Percentiles rank a stretch among this genome's conserved stretches.
Evolutionary conservation across 805 yeast species (phyloP).

Genomic region (Metschnikowia henanensis): DNA sequence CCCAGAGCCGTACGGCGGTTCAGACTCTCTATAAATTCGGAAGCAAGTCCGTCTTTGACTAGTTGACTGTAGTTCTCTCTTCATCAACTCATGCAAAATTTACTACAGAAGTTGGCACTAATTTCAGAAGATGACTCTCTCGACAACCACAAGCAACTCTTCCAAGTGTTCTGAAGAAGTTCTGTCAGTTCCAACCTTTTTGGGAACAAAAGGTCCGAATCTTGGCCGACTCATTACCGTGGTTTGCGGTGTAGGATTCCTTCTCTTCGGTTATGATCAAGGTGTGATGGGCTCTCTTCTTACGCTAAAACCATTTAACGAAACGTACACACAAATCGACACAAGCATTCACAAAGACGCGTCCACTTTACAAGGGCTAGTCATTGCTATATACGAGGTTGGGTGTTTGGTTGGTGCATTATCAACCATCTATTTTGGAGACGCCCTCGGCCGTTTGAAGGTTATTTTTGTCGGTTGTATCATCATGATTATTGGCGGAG

Average conservation of each 20-base stretch:
- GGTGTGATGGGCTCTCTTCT: conserved; percentile 39
- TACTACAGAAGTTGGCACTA: too few species aligned
- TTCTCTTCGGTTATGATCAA: conserved; percentile 43
- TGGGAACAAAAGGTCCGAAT: conserved; percentile 11
- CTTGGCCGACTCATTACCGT: conserved; percentile 15
- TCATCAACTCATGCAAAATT: neutral
- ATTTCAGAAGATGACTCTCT: neutral
- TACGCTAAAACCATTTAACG: conserved; percentile 20
- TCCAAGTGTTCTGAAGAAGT: conserved; percentile 1
- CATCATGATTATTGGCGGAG: conserved; percentile 25
- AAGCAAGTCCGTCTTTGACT: neutral
- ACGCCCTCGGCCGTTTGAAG: conserved; percentile 22
- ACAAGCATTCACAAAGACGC: conserved; percentile 11
- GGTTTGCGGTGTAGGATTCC: conserved; percentile 23
- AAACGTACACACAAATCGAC: conserved; percentile 21
- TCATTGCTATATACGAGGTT: conserved; percentile 23
- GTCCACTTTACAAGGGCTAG: conserved; percentile 23
- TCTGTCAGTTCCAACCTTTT: conserved; percentile 12
- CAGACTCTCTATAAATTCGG: neutral
- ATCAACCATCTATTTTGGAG: conserved; percentile 23
- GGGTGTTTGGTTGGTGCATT: conserved; percentile 24
- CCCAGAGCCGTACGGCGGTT: neutral
- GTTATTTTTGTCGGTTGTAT: conserved; percentile 22
- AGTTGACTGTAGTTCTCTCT: too few species aligned
- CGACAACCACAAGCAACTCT: conserved; percentile 1